Conservation (phyloP, 2,329 filamentous ascomycete species). For the Fusarium pseudocircinatum region DNA sequence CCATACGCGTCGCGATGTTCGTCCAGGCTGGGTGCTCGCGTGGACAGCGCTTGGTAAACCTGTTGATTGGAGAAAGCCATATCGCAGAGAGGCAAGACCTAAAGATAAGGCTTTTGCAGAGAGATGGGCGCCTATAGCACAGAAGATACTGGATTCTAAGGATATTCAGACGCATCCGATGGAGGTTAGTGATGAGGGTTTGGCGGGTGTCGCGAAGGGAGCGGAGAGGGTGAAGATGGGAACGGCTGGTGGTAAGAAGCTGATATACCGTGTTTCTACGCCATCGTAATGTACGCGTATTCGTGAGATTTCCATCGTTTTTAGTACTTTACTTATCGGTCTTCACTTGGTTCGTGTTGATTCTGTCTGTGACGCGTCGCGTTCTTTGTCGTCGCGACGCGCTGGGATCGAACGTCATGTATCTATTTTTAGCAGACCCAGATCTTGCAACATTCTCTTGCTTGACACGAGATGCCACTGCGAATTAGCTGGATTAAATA, state of each 20-base stretch:
- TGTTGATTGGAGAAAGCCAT: constrained; percentile 20
- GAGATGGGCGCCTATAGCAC: neutral
- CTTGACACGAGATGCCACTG: neutral
- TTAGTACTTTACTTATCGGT: neutral
- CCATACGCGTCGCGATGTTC: constrained; percentile 36
- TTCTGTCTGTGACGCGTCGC: neutral
- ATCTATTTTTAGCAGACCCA: neutral
- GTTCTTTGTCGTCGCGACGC: neutral
- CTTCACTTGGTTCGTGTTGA: no score
- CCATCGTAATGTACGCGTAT: neutral
- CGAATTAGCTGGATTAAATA: neutral
- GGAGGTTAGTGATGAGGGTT: constrained; percentile 1
- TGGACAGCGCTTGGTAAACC: constrained; percentile 27
- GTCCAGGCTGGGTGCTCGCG: constrained; percentile 33
- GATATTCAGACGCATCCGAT: neutral
- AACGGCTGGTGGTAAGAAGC: neutral
- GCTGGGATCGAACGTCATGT: accelerated
- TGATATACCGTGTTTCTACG: neutral
- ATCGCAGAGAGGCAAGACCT: neutral
- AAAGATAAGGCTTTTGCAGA: constrained; percentile 1
- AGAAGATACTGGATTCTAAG: neutral
- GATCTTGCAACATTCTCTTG: neutral
- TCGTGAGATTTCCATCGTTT: no score
- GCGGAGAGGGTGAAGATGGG: neutral
- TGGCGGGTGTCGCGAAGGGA: neutral